Base-by-base conservation (phyloP, 306 rosid species). In the Pueraria montana region DNA sequence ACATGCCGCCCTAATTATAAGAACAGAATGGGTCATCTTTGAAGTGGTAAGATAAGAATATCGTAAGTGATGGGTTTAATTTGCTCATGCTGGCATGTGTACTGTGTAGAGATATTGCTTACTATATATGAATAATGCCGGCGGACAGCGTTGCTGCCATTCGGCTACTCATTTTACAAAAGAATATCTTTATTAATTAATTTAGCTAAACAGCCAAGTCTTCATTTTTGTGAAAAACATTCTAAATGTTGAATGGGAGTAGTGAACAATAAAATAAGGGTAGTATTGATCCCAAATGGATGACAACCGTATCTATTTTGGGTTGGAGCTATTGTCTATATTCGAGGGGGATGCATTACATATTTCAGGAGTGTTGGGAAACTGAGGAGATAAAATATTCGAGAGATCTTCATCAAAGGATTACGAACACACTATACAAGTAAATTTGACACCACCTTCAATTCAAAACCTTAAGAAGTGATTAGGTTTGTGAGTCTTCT, bases 1-100 rank as follows among this genome's bases (percentile, higher is more conserved):
- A 64, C 3, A 59, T 75, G 87, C 85, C 81, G 83, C 52, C 77
- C 77, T 16, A 52, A 38, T 45, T 52, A 49, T 56, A 12, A 17
- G 76, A 76, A 62, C 46, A 43, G 83, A 80, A 83, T 61, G 32
- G 63, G 83, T 87, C 83, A 26, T 61, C 17, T 72, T 46, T 48
- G 74, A 74, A 79, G 27, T 70, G 34, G 78, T 77, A 61, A 36
- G 27, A 30, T n/a, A 17, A n/a, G n/a, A 11, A 16, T 42, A 27
- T n/a, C 27, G 6, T 21, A n/a, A 46, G 58, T 43, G 16, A 24
- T 17, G 72, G 6, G 42, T 8, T 76, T n/a, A n/a, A n/a, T n/a
- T 76, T 61, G 74, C 69, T 40, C 27, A n/a, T 24, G 45, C 68
- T 49, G 46, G 72, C 32, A 27, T 9, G 45, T 20, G 9, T 21